Conservation (phyloP, 495 filamentous ascomycete genomes). For the Penicillium daleae region DNA sequence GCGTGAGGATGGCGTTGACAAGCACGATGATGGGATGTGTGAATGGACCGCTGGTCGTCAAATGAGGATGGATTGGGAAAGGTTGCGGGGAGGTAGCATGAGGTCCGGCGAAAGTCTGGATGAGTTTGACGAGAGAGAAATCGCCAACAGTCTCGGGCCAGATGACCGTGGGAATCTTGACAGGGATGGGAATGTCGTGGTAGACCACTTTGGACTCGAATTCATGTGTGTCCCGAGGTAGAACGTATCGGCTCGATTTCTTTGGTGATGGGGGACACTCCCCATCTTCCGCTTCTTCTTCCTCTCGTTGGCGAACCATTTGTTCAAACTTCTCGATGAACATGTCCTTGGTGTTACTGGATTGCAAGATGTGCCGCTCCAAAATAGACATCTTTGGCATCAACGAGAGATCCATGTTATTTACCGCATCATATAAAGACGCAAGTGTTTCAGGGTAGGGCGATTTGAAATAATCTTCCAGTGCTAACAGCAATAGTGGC, state of each 20-base stretch:
- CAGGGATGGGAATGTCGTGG: slow-evolving; percentile 91
- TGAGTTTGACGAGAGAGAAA: slow-evolving; percentile 95
- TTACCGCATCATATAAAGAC: slow-evolving; percentile 87
- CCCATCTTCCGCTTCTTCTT: slow-evolving; percentile 46
- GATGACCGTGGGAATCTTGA: slow-evolving; percentile 91
- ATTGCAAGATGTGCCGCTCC: slow-evolving; percentile 84
- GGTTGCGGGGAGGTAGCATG: slow-evolving; percentile 82
- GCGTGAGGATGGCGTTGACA: slow-evolving; percentile 75
- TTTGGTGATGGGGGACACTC: slow-evolving; percentile 50
- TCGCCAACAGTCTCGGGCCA: slow-evolving; percentile 97
- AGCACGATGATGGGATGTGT: slow-evolving; percentile 60
- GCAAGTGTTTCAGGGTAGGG: slow-evolving; percentile 89
- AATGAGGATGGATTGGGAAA: slow-evolving; percentile 85
- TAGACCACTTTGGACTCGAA: slow-evolving; percentile 95
- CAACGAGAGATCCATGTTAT: slow-evolving; percentile 93
- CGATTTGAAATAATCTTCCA: slow-evolving; percentile 97
- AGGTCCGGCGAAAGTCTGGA: slow-evolving; percentile 85
- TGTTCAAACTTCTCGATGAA: slow-evolving; percentile 97
- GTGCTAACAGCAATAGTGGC: slow-evolving; percentile 90
- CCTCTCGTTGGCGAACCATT: slow-evolving; percentile 76
- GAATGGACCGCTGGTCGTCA: slow-evolving; percentile 84
- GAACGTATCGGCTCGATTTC: slow-evolving; percentile 58
- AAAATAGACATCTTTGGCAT: slow-evolving; percentile 86
- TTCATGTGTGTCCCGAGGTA: slow-evolving; percentile 94
- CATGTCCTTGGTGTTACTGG: slow-evolving; percentile 91